Percentiles rank a stretch among this genome's conserved stretches.
Conservation (phyloP, 2,329 filamentous ascomycete genomes). For the Epichloe gansuensis region DNA sequence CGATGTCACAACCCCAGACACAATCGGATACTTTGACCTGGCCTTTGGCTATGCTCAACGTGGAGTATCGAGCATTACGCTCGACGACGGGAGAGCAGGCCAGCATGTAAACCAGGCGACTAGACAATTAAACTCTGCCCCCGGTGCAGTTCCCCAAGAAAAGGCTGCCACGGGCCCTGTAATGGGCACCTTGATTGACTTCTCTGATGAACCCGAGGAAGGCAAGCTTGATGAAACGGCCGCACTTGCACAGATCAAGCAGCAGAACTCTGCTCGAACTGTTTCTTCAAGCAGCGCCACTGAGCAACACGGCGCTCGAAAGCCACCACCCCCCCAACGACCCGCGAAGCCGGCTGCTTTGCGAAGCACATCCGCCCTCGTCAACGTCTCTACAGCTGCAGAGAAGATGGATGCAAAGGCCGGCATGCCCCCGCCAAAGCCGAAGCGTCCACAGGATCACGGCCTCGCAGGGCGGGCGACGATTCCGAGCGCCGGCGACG, state of each 20-base stretch:
- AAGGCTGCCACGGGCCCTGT: constrained; percentile 22
- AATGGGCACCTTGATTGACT: constrained; percentile 50
- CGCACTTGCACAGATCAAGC: constrained; percentile 18
- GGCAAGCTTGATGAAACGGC: constrained; percentile 21
- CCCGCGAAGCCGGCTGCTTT: constrained; percentile 46
- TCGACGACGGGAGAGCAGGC: constrained; percentile 12
- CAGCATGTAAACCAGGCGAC: constrained; percentile 8
- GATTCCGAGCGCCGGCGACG: constrained; percentile 11
- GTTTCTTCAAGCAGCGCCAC: constrained; percentile 13
- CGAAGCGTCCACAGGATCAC: constrained; percentile 20
- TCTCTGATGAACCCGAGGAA: constrained; percentile 39
- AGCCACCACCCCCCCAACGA: constrained; percentile 35
- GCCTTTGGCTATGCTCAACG: constrained; percentile 21
- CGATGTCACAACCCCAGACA: constrained; percentile 75
- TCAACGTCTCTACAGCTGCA: not conserved
- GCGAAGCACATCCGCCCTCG: constrained; percentile 27
- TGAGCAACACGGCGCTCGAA: constrained; percentile 19
- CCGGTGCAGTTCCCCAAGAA: constrained; percentile 8
- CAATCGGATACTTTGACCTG: constrained; percentile 63
- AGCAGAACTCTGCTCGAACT: constrained; percentile 9
- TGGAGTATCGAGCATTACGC: constrained; percentile 14
- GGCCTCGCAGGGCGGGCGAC: constrained; percentile 19
- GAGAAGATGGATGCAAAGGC: not conserved
- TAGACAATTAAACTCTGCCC: constrained; percentile 15
- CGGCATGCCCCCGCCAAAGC: constrained; percentile 21